phyloP scores from a whole-genome alignment of 768 basidiomycete genomes.

The Naganishia onofrii region DNA sequence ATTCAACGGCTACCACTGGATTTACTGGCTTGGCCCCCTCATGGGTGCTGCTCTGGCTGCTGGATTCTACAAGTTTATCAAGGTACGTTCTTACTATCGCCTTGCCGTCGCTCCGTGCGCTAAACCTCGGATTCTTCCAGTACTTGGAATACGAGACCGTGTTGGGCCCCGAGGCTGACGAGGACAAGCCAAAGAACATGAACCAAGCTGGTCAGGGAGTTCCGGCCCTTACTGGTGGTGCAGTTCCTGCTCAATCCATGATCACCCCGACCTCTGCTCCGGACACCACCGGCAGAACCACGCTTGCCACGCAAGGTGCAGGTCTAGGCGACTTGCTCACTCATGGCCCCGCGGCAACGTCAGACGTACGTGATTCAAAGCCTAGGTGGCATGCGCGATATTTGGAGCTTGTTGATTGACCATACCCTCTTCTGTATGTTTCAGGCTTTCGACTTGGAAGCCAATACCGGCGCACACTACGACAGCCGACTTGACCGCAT shows the following conservation, averaged over 20 bases:
- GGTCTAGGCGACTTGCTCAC: slow-evolving; percentile 50
- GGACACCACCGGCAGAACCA: slow-evolving; percentile 33
- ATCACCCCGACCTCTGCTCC: not conserved
- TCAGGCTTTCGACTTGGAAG: slow-evolving; percentile 32
- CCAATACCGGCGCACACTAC: slow-evolving; percentile 31
- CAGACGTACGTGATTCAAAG: slow-evolving; percentile 29
- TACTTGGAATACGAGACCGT: slow-evolving; percentile 51
- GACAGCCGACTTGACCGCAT: slow-evolving; percentile 39
- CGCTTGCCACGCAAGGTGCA: slow-evolving; percentile 43
- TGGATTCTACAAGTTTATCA: slow-evolving; percentile 50
- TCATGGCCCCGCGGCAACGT: slow-evolving; percentile 30
- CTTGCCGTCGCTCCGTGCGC: not conserved
- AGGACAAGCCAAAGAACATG: slow-evolving; percentile 20
- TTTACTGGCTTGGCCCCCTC: slow-evolving; percentile 43
- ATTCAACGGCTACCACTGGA: slow-evolving; percentile 48
- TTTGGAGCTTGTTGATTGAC: slow-evolving; percentile 31
- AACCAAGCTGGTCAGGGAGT: slow-evolving; percentile 16
- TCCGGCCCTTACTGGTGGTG: slow-evolving; percentile 26
- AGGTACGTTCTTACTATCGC: slow-evolving; percentile 25
- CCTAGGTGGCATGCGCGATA: not conserved
- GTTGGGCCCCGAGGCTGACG: slow-evolving; percentile 44
- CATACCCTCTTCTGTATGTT: too few species aligned
- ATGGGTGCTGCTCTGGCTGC: slow-evolving; percentile 48
- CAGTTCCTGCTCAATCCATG: not conserved
- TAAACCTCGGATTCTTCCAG: slow-evolving; percentile 7